A percentile compares a stretch with the other conserved stretches of the same genome.
Conservation (phyloP, 495 filamentous ascomycete genomes). For the Articulospora tetracladia region DNA sequence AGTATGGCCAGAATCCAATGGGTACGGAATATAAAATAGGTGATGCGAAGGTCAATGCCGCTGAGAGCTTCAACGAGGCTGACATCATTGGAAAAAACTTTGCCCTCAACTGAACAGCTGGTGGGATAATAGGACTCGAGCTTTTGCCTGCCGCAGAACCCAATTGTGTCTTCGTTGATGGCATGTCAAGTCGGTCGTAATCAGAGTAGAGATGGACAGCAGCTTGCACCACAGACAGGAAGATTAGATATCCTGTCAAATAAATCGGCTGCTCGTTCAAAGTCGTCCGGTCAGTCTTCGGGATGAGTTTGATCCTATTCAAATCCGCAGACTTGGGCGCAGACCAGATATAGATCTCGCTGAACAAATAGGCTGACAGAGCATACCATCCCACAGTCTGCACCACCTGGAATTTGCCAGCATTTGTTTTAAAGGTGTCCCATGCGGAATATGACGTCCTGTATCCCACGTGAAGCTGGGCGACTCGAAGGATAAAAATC, state of each 20-base stretch:
- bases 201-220: conserved; percentile 67
- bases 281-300: conserved; percentile 63
- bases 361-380: conserved; percentile 79
- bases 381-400: conserved; percentile 69
- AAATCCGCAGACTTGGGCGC: conserved; percentile 59
- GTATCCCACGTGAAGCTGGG: conserved; percentile 72
- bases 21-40: conserved; percentile 58
- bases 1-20: conserved; percentile 28
- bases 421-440: conserved; percentile 52
- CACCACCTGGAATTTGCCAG: conserved; percentile 52
- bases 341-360: conserved; percentile 78
- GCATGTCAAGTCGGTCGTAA: conserved; percentile 54
- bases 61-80: conserved; percentile 35
- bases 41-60: conserved; percentile 36
- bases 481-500: conserved; percentile 73
- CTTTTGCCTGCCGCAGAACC: conserved; percentile 1
- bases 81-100: conserved; percentile 30
- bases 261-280: conserved; percentile 88
- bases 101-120: conserved; percentile 25
- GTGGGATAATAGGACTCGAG: conserved; percentile 26
- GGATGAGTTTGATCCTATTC: conserved; percentile 59
- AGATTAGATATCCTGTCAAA: conserved; percentile 64
- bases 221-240: conserved; percentile 67
- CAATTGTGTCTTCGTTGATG: conserved; percentile 18
- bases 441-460: conserved; percentile 67